A percentile compares a stretch with the other conserved stretches of the same genome.
phyloP scores from a whole-genome alignment of 305 asterid genomes.

The Fraxinus sp. region DNA sequence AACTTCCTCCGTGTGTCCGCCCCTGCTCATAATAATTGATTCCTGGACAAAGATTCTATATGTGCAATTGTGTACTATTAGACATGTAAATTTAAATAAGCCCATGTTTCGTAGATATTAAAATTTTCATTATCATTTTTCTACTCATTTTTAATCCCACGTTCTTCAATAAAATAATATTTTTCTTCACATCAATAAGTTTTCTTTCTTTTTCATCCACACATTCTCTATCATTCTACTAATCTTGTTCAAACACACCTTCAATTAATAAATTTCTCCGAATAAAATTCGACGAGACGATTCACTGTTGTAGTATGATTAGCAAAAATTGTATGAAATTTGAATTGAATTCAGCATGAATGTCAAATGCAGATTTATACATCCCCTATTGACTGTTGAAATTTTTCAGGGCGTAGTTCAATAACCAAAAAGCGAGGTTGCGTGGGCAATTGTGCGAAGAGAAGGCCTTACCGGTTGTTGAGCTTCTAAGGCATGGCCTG shows the following conservation, averaged over 20 bases:
- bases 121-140: no score
- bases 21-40: background rate
- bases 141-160: no score
- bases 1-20: no score
- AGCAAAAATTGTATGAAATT: background rate
- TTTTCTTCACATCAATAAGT: no score
- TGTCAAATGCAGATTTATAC: background rate
- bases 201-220: no score
- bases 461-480: conserved; percentile 23
- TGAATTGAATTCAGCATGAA: background rate
- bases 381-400: background rate
- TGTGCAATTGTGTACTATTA: no score
- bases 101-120: no score
- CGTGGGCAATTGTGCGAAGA: background rate
- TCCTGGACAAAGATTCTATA: background rate
- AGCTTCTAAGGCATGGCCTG: background rate
- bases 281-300: background rate
- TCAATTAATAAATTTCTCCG: background rate
- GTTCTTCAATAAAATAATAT: no score
- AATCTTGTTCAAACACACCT: no score
- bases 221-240: no score
- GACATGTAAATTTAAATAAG: no score
- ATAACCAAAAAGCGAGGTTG: background rate
- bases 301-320: background rate
- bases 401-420: background rate